Conservation (phyloP, 805 yeast genomes). For the Metschnikowia reukaufii region DNA sequence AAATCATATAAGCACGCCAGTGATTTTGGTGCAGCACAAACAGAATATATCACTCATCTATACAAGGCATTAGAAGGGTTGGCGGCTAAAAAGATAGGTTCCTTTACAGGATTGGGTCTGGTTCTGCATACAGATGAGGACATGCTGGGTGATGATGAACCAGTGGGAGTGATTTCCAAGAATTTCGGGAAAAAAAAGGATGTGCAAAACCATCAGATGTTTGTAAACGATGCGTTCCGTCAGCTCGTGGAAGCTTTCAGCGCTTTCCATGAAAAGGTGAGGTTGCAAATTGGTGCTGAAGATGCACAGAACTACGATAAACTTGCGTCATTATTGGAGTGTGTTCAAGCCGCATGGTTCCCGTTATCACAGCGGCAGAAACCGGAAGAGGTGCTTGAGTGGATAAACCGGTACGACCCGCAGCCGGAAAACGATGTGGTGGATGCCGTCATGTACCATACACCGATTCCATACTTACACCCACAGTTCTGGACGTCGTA, state of each 20-base stretch:
- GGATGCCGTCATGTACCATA: conserved; percentile 45
- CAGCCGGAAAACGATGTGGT: conserved; percentile 57
- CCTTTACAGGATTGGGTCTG: too few relatives aligned
- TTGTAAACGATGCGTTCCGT: conserved; percentile 28
- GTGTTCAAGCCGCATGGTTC: conserved; percentile 56
- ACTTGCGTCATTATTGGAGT: conserved; percentile 52
- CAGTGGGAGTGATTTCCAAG: conserved; percentile 33
- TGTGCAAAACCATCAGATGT: conserved; percentile 7
- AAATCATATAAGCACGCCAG: conserved; percentile 30
- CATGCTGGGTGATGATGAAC: conserved; percentile 27
- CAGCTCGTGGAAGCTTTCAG: conserved; percentile 30
- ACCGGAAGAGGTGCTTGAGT: conserved; percentile 48
- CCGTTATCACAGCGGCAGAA: conserved; percentile 35
- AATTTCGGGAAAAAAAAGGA: conserved; percentile 16
- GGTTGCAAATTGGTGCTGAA: conserved; percentile 20
- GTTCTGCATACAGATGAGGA: too few relatives aligned
- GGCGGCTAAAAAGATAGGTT: conserved; percentile 17
- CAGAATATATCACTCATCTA: conserved; percentile 47
- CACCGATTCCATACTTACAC: conserved; percentile 47
- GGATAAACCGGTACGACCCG: conserved; percentile 72
- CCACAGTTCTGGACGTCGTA: conserved; percentile 63
- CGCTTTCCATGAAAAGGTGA: conserved; percentile 27
- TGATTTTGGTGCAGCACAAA: conserved; percentile 43
- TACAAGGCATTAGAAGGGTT: conserved; percentile 52
- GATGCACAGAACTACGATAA: conserved; percentile 34